Evolutionary conservation across 345 rosid species (phyloP).

Genomic region (Citrus australasica): DNA sequence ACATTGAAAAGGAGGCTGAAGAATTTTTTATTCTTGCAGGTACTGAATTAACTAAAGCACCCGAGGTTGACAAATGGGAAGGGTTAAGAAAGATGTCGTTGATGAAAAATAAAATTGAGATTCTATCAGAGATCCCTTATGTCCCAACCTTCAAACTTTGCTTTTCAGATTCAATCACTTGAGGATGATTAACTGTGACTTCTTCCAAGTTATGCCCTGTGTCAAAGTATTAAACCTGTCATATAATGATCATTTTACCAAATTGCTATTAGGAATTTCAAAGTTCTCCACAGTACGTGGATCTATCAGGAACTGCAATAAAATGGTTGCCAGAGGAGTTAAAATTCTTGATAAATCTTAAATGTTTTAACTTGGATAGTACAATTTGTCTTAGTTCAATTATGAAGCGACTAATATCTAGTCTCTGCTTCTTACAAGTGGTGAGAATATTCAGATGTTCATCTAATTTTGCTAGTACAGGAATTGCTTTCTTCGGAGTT

Average conservation of each 20-base stretch:
- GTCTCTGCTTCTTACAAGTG: background rate
- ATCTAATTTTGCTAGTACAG: background rate
- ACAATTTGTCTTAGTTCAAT: background rate
- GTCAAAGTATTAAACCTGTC: background rate
- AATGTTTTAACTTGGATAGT: background rate
- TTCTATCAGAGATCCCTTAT: too few species aligned
- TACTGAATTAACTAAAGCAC: too few species aligned
- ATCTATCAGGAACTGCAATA: conserved; percentile 1
- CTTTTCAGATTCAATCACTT: too few species aligned
- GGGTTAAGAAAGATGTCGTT: too few species aligned
- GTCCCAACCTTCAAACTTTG: too few species aligned
- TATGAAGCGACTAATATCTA: background rate
- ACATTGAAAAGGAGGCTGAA: too few species aligned
- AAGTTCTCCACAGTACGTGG: background rate
- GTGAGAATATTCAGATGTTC: background rate
- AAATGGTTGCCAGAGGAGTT: background rate
- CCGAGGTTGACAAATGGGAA: too few species aligned
- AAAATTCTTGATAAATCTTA: background rate
- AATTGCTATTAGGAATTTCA: background rate
- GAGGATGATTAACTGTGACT: too few species aligned
- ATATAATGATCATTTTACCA: background rate
- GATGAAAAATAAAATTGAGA: too few species aligned
- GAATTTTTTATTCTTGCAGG: too few species aligned
- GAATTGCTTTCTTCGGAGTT: background rate
- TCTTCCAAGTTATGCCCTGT: too few species aligned